These are phyloP conservation scores for Chlorella sorokiniana DNA, from an alignment of 139 green algal species.

Conservation along the genomic window DNA sequence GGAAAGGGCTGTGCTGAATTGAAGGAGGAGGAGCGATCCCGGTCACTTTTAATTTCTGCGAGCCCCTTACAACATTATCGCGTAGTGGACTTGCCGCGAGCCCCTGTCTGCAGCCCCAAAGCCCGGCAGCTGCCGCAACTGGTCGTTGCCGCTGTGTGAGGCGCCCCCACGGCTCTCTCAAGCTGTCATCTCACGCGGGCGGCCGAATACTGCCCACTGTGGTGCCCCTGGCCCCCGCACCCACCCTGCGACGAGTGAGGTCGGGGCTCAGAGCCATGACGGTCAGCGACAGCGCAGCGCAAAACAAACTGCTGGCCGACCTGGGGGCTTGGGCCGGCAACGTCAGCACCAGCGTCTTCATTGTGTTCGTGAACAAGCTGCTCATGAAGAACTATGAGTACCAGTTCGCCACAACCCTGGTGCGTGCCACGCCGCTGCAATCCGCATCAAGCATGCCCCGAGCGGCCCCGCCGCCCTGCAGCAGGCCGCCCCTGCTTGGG, in stretches of 20 bases:
- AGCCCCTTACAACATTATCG: not conserved
- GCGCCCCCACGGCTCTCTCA: not conserved
- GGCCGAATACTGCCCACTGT: not conserved
- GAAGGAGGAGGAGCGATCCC: no score
- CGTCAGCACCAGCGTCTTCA: slow-evolving; percentile 49
- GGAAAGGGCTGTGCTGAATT: not conserved
- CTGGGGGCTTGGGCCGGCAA: slow-evolving; percentile 44
- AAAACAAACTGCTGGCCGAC: slow-evolving; percentile 16
- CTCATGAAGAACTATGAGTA: slow-evolving; percentile 51
- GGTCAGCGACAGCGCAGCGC: not conserved
- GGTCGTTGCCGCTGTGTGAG: not conserved
- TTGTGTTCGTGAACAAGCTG: slow-evolving; percentile 69
- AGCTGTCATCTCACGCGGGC: not conserved
- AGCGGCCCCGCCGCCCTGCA: no score
- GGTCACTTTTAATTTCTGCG: not conserved
- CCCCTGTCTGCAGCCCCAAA: not conserved
- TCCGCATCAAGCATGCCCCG: no score
- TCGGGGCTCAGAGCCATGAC: not conserved
- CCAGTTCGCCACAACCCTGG: slow-evolving; percentile 29
- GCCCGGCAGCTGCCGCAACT: not conserved
- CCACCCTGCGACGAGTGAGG: not conserved
- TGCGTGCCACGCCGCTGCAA: not conserved
- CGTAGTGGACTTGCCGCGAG: no score
- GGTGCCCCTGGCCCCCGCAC: not conserved
- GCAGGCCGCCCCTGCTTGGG: not conserved